phyloP scores from a whole-genome alignment of 305 asterid genomes.

The Ruellia speciosa region DNA sequence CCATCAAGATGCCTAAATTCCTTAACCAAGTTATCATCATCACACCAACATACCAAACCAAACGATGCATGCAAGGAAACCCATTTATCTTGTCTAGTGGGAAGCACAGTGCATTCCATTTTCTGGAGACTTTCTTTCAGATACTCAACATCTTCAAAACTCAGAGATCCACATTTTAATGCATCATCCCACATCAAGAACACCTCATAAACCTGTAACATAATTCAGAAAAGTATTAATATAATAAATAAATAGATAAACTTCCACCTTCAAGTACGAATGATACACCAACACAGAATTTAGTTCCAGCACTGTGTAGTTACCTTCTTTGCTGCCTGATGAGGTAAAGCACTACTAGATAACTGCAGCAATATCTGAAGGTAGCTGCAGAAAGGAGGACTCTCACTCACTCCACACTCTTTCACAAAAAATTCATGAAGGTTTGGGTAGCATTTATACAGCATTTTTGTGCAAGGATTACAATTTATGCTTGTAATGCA shows the following conservation, averaged over 20 bases:
- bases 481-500: slow-evolving; percentile 25
- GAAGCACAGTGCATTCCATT: slow-evolving; percentile 61
- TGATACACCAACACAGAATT: slow-evolving; percentile 10
- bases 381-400: slow-evolving; percentile 56
- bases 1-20: slow-evolving; percentile 59
- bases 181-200: slow-evolving; percentile 69
- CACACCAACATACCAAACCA: slow-evolving; percentile 85
- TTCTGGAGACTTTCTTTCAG: slow-evolving; percentile 53
- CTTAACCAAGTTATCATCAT: slow-evolving; percentile 52
- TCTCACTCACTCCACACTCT: slow-evolving; percentile 72
- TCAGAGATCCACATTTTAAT: slow-evolving; percentile 57
- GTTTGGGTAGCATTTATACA: slow-evolving; percentile 52
- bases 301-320: slow-evolving; percentile 20
- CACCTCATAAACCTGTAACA: slow-evolving; percentile 65
- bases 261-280: slow-evolving; percentile 11
- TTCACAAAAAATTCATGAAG: slow-evolving; percentile 82
- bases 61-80: slow-evolving; percentile 72
- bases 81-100: slow-evolving; percentile 90
- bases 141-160: slow-evolving; percentile 52
- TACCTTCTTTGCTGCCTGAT: slow-evolving; percentile 73
- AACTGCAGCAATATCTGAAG: slow-evolving; percentile 69
- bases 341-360: slow-evolving; percentile 56
- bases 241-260: not conserved
- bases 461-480: slow-evolving; percentile 35
- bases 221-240: slow-evolving; percentile 4